phyloP scores from a whole-genome alignment of 2,329 filamentous ascomycete species.

The Colletotrichum sp. region DNA sequence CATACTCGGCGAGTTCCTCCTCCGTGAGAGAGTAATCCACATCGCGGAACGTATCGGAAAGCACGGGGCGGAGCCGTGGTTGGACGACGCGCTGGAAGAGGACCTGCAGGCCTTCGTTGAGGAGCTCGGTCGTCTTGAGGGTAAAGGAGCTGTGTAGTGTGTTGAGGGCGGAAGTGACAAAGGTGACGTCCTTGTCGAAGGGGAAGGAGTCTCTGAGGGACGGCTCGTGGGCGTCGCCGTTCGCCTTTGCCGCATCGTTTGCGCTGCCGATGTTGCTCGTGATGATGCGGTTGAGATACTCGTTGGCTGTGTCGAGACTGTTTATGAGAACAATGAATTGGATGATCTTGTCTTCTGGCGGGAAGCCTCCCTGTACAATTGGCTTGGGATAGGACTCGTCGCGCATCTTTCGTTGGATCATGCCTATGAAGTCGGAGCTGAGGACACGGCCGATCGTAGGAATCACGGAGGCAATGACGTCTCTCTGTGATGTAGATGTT shows the following conservation, averaged over 20 bases:
- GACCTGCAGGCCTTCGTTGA: constrained; percentile 83
- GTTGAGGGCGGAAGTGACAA: constrained; percentile 71
- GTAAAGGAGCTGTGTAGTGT: constrained; percentile 75
- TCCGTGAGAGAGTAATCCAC: constrained; percentile 80
- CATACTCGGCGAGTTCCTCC: constrained; percentile 63
- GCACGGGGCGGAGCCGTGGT: constrained; percentile 79
- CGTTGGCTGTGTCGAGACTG: constrained; percentile 89
- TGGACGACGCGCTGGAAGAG: constrained; percentile 89
- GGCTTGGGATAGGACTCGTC: constrained; percentile 92
- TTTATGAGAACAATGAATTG: constrained; percentile 93
- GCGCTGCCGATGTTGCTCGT: constrained; percentile 63
- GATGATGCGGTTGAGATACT: constrained; percentile 90
- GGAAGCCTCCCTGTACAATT: constrained; percentile 77
- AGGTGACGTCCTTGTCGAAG: constrained; percentile 74
- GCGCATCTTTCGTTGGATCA: constrained; percentile 97
- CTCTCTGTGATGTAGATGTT: constrained; percentile 82
- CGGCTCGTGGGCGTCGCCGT: constrained; percentile 40
- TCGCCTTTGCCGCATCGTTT: constrained; percentile 34
- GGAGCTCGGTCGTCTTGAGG: constrained; percentile 79
- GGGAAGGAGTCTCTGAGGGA: constrained; percentile 74
- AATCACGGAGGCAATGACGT: constrained; percentile 78
- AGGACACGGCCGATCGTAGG: constrained; percentile 82
- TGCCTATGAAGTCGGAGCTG: constrained; percentile 88
- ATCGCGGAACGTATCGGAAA: constrained; percentile 90
- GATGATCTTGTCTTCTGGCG: constrained; percentile 87